Conservation (phyloP, 306 rosid species). For the Ammopiptanthus mongolicus region DNA sequence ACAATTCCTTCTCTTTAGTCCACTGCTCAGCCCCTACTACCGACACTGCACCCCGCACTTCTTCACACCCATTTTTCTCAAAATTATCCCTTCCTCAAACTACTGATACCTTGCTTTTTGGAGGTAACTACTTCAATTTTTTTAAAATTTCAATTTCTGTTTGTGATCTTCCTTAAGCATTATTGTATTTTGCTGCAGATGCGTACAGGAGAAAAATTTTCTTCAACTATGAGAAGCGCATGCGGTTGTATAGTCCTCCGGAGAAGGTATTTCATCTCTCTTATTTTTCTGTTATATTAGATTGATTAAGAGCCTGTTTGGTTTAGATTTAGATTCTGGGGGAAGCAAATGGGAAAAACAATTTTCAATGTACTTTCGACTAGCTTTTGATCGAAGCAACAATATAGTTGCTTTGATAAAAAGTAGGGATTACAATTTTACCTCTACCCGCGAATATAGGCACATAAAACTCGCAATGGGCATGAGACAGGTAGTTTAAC, state of each 20-base stretch:
- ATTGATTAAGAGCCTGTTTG: too few relatives aligned
- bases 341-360: too few relatives aligned
- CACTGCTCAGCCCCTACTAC: constrained; percentile 32
- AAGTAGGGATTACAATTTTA: too few relatives aligned
- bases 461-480: too few relatives aligned
- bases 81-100: constrained; percentile 55
- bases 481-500: too few relatives aligned
- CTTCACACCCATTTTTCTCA: constrained; percentile 24
- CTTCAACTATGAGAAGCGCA: constrained; percentile 91
- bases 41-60: neutral
- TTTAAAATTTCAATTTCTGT: neutral
- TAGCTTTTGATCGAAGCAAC: too few relatives aligned
- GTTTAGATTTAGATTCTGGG: too few relatives aligned
- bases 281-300: neutral
- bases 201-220: constrained; percentile 77
- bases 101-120: constrained; percentile 32
- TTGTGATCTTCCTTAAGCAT: too few relatives aligned
- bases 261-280: constrained; percentile 54
- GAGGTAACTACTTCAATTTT: constrained; percentile 33
- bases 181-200: constrained; percentile 39
- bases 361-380: too few relatives aligned
- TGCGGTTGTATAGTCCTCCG: constrained; percentile 76
- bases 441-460: too few relatives aligned
- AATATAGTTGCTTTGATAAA: too few relatives aligned
- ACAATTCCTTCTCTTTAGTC: constrained; percentile 20